Evolutionary conservation across 257 asterid species (phyloP).

Genomic region (Ballota nigra): DNA sequence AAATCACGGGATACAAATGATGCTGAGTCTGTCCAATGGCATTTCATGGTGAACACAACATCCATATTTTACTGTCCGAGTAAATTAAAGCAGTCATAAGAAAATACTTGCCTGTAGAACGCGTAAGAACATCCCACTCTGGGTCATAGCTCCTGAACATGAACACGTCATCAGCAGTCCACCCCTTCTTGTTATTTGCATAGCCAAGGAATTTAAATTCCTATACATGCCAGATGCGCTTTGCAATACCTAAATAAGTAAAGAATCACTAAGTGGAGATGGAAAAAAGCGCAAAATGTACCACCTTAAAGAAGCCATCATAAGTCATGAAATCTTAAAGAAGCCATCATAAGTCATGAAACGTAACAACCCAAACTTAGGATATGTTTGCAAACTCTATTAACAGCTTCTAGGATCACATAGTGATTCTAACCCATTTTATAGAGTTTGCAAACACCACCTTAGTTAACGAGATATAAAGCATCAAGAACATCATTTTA

Average conservation of each 20-base stretch:
- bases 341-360: not conserved
- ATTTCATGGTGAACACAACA: not conserved
- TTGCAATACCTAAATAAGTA: conserved; percentile 63
- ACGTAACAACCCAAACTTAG: not conserved
- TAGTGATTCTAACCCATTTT: too few relatives aligned
- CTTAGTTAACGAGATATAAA: not conserved
- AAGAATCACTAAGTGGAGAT: not conserved
- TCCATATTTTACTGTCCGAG: not conserved
- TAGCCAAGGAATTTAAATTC: conserved; percentile 85
- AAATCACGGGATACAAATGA: not conserved
- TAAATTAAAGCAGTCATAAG: not conserved
- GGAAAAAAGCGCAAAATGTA: too few relatives aligned
- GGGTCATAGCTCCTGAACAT: conserved; percentile 98
- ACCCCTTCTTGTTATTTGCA: conserved; percentile 76
- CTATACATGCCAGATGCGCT: conserved; percentile 94
- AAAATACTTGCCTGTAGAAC: conserved; percentile 69
- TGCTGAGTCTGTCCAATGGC: not conserved
- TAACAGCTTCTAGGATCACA: too few relatives aligned
- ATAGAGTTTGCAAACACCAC: too few relatives aligned
- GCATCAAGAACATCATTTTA: conserved; percentile 27
- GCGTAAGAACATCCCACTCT: conserved; percentile 76
- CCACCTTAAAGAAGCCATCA: not conserved
- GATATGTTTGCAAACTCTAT: too few relatives aligned
- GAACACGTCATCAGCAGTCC: conserved; percentile 97
- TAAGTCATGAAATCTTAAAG: not conserved